Percentiles rank a stretch among this genome's conserved stretches.
Evolutionary conservation across 2,329 filamentous ascomycete genomes (phyloP).

Genomic region (Penicillium sp.): DNA sequence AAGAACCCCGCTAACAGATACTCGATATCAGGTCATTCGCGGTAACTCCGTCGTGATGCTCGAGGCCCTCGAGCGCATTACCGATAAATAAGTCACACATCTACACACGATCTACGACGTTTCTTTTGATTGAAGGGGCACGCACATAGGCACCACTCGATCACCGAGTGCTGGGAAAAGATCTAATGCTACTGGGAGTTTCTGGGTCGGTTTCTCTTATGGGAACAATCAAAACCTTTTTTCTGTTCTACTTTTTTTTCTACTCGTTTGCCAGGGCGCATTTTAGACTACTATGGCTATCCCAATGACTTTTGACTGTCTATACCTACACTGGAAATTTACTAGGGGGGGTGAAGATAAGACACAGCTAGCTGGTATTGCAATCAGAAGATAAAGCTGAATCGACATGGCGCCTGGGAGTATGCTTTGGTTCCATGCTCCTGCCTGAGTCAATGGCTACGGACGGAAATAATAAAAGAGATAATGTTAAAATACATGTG

Average conservation of each 20-base stretch:
- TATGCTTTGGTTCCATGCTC: slow-evolving; percentile 11
- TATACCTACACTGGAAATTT: not conserved
- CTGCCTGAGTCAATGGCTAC: slow-evolving; percentile 1
- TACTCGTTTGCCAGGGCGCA: slow-evolving; percentile 4
- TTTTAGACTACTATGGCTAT: slow-evolving; percentile 5
- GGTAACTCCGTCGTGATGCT: slow-evolving; percentile 99
- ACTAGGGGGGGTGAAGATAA: not conserved
- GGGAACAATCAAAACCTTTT: slow-evolving; percentile 35
- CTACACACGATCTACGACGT: slow-evolving; percentile 16
- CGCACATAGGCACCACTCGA: slow-evolving; percentile 13
- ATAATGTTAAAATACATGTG: slow-evolving; percentile 21
- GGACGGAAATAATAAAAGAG: slow-evolving; percentile 14
- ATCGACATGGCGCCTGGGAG: slow-evolving; percentile 15
- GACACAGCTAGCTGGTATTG: slow-evolving; percentile 14
- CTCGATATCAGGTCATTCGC: slow-evolving; percentile 70
- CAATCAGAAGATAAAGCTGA: slow-evolving; percentile 8
- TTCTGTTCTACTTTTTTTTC: slow-evolving; percentile 14
- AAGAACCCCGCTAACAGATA: slow-evolving; percentile 9
- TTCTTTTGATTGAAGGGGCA: slow-evolving; percentile 14
- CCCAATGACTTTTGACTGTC: not conserved
- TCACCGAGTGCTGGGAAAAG: slow-evolving; percentile 22
- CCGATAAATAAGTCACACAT: slow-evolving; percentile 39
- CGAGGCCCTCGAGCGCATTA: slow-evolving; percentile 57
- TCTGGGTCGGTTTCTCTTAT: slow-evolving; percentile 38
- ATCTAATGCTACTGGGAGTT: slow-evolving; percentile 40